Percentiles rank a stretch among this genome's conserved stretches.
phyloP scores from a whole-genome alignment of 139 green algal species.

The Volvox reticuliferus region DNA sequence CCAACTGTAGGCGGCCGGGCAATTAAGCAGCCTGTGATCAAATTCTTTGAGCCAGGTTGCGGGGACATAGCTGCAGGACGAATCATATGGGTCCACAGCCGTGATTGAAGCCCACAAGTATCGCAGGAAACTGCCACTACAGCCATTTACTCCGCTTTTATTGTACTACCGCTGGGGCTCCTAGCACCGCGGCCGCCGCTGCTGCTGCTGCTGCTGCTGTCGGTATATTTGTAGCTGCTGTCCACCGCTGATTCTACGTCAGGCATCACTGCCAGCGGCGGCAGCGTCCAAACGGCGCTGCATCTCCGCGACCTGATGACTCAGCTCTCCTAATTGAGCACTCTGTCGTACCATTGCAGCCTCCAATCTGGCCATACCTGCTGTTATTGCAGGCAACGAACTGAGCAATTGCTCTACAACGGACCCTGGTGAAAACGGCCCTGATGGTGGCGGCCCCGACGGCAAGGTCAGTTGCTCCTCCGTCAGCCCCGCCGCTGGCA shows the following conservation, averaged over 20 bases:
- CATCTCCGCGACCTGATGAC: background rate
- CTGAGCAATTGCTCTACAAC: background rate
- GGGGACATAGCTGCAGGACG: too few species aligned
- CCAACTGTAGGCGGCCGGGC: too few species aligned
- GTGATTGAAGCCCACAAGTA: background rate
- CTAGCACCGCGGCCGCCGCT: too few species aligned
- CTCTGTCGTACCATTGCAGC: slow-evolving; percentile 8
- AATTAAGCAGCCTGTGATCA: too few species aligned
- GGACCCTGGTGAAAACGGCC: background rate
- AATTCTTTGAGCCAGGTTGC: too few species aligned
- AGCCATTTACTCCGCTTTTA: too few species aligned
- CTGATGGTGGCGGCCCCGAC: background rate
- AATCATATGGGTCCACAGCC: too few species aligned
- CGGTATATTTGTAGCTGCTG: background rate
- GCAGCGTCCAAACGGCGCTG: background rate
- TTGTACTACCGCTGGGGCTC: background rate
- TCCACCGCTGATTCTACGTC: background rate
- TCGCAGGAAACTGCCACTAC: background rate
- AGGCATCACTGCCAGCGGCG: background rate
- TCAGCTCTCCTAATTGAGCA: background rate
- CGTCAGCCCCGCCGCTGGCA: background rate
- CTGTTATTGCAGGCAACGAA: background rate
- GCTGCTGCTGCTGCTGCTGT: background rate
- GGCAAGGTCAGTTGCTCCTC: background rate
- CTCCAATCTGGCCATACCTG: background rate